Evolutionary conservation across 1,139 yeast genomes (phyloP).

Genomic region (Yamadazyma aaseri): DNA sequence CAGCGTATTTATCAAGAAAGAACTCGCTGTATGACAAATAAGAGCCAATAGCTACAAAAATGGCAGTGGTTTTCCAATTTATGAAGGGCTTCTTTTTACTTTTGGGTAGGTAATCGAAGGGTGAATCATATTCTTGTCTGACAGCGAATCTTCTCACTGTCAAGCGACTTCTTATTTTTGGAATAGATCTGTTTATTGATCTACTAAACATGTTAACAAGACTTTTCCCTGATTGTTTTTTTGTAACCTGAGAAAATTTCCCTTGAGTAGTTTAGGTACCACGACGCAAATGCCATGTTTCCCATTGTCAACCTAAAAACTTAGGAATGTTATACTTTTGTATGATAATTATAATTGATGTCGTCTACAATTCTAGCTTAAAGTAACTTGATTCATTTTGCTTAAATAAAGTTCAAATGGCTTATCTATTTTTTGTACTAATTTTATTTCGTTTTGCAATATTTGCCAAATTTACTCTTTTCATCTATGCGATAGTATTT

Average conservation of each 20-base stretch:
- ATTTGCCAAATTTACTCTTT: too few relatives aligned
- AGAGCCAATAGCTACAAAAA: slow-evolving; percentile 30
- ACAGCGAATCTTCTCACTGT: slow-evolving; percentile 20
- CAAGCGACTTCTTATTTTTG: neutral
- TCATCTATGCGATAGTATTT: too few relatives aligned
- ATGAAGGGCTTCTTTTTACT: slow-evolving; percentile 25
- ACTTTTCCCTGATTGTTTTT: too few relatives aligned
- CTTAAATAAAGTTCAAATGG: too few relatives aligned
- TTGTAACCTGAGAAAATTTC: too few relatives aligned
- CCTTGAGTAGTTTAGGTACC: neutral
- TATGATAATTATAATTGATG: too few relatives aligned
- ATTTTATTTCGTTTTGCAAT: too few relatives aligned
- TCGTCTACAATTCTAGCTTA: too few relatives aligned
- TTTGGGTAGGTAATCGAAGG: slow-evolving; percentile 33
- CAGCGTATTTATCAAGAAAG: slow-evolving; percentile 32
- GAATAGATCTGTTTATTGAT: neutral
- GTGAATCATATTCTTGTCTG: slow-evolving; percentile 33
- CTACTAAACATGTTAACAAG: neutral
- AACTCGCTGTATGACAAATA: slow-evolving; percentile 36
- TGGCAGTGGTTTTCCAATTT: slow-evolving; percentile 31
- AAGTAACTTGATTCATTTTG: too few relatives aligned
- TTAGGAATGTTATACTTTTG: neutral
- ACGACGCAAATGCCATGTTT: neutral
- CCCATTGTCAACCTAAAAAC: neutral
- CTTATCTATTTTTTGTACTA: too few relatives aligned